Evolutionary conservation across 1,284 basidiomycete species (phyloP).

Genomic region (Cutaneotrichosporon sp.): DNA sequence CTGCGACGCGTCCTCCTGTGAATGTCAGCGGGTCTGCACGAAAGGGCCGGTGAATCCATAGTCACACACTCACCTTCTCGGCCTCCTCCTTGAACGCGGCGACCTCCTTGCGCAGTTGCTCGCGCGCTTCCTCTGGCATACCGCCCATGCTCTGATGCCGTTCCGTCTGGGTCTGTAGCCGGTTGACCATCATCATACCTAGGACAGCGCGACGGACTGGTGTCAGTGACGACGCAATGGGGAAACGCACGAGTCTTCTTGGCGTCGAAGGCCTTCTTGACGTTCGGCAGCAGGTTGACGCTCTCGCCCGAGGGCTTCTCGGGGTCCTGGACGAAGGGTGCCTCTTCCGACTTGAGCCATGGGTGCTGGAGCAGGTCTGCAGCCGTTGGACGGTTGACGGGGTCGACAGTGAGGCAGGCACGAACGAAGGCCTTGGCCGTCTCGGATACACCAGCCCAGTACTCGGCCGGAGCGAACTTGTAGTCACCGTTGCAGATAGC

Average conservation of each 20-base stretch:
- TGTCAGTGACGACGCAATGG: not conserved
- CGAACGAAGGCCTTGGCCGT: slow-evolving; percentile 78
- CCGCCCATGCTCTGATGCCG: slow-evolving; percentile 56
- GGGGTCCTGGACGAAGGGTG: slow-evolving; percentile 60
- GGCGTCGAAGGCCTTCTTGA: slow-evolving; percentile 84
- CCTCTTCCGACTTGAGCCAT: slow-evolving; percentile 62
- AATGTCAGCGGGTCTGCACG: slow-evolving; percentile 5
- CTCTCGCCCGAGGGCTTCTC: slow-evolving; percentile 62
- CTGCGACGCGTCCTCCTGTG: slow-evolving; percentile 42
- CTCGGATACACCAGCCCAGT: slow-evolving; percentile 79
- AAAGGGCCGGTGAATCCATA: not conserved
- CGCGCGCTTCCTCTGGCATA: slow-evolving; percentile 56
- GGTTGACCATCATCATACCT: slow-evolving; percentile 77
- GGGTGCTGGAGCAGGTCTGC: slow-evolving; percentile 68
- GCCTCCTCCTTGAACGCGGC: slow-evolving; percentile 75
- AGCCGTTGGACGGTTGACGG: slow-evolving; percentile 71
- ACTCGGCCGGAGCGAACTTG: slow-evolving; percentile 82
- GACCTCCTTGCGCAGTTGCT: slow-evolving; percentile 63
- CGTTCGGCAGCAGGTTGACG: slow-evolving; percentile 79
- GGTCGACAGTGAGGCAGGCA: slow-evolving; percentile 79
- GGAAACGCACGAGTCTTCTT: slow-evolving; percentile 71
- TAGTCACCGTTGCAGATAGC: slow-evolving; percentile 90
- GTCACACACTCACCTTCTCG: slow-evolving; percentile 59
- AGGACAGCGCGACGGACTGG: slow-evolving; percentile 81
- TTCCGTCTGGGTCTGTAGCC: slow-evolving; percentile 59